Evolutionary conservation across 495 filamentous ascomycete genomes (phyloP), one percentile per base, ranked within the genome.

Genomic region (Penicillium macrosclerotiorum): DNA sequence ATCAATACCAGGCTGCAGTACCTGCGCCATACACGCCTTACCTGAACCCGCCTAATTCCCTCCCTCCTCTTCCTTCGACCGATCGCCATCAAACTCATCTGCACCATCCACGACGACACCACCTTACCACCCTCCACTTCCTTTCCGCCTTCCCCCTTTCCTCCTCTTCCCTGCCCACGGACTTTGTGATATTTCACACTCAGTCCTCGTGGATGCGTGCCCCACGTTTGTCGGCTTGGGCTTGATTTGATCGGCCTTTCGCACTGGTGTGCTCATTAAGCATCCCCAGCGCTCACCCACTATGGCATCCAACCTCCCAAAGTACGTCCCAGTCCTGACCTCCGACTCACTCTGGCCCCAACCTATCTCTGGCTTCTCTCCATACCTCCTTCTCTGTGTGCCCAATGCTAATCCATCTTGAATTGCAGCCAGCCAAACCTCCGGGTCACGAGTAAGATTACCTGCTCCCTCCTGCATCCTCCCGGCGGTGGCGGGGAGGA

Each of bases 291-390:
- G 47, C 61, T 43, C n/a, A n/a, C 17, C 42, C 48, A 71, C 17
- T 42, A 81, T 81, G 76, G 75, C 77, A 53, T 79, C 75, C 60
- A 80, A 81, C 74, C 72, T 81, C 59, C 79, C 79, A 57, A 67
- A 69, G 79, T 81, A 71, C 66, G 79, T 73, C 37, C 27, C 31
- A 30, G 8, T 25, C 24, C 27, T 36, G n/a, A 32, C 36, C 36
- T 44, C 25, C 31, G 34, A 41, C 24, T 46, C 29, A 37, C 27
- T 29, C 14, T 17, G 8, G 32, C 14, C 18, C 19, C 7, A 30
- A n/a, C 6, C 8, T 25, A 13, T 20, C 20, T 26, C 38, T 16
- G 29, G 37, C 26, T 59, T 42, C 49, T 46, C 40, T 47, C 16
- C 29, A 39, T 36, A 25, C 8, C 5, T 13, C 19, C 40, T 23